Evolutionary conservation across 129 eudicot genomes (phyloP).

Genomic region (Lactuca saligna): DNA sequence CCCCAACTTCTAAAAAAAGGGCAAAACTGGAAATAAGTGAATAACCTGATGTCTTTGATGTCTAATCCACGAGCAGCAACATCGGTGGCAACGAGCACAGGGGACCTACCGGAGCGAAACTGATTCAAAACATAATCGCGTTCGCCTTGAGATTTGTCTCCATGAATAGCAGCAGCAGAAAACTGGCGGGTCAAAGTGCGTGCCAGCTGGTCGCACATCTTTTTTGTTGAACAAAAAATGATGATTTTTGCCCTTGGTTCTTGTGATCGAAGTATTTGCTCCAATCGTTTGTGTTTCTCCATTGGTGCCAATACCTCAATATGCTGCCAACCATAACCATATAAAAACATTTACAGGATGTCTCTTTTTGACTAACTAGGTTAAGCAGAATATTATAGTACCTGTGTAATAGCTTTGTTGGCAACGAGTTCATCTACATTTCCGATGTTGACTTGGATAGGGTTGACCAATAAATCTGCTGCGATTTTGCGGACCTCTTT

Average conservation of each 20-base stretch:
- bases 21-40: not conserved
- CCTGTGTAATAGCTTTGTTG: slow-evolving; percentile 97
- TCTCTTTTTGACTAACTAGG: too few relatives aligned
- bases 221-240: slow-evolving; percentile 91
- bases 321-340: slow-evolving; percentile 41
- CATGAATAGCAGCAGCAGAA: slow-evolving; percentile 97
- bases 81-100: slow-evolving; percentile 94
- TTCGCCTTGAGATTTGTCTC: slow-evolving; percentile 90
- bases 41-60: slow-evolving; percentile 83
- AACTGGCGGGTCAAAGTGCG: slow-evolving; percentile 68
- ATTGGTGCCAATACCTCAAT: slow-evolving; percentile 66
- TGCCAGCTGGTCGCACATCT: slow-evolving; percentile 90
- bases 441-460: slow-evolving; percentile 94
- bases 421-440: slow-evolving; percentile 93
- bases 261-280: slow-evolving; percentile 86
- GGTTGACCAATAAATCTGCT: slow-evolving; percentile 75
- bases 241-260: slow-evolving; percentile 87
- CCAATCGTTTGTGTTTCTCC: slow-evolving; percentile 82
- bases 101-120: slow-evolving; percentile 86
- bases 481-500: slow-evolving; percentile 97
- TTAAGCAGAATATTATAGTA: not conserved
- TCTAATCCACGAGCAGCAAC: slow-evolving; percentile 99
- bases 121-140: slow-evolving; percentile 85
- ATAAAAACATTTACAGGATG: not conserved
- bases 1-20: not conserved